Base-by-base conservation (phyloP, 495 filamentous ascomycete species). In the Tuber umbilicatum region DNA sequence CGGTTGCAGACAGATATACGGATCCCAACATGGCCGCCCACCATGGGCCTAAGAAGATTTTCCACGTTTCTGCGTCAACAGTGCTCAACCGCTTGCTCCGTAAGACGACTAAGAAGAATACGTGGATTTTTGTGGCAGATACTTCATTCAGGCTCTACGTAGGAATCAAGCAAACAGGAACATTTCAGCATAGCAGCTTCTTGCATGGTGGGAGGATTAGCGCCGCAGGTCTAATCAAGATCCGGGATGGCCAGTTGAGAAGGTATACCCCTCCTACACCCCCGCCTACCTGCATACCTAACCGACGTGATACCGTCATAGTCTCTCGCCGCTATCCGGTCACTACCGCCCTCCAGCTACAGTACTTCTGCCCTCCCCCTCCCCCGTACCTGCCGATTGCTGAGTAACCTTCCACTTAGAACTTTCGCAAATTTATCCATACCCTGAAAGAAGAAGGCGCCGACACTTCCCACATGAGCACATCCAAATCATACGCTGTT, bases 71-170 rank as follows among this genome's bases (percentile, higher is more conserved):
- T 5, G 89, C 90, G 5, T 86, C 88, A 5, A 89, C 88, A 1
- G 86, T 95, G 7, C 85, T 93, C 78, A 90, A 93, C 80, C 89
- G 89, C 73, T 84, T 94, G 17, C 86, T 93, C 4, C 88, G 91
- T 47, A 90, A 89, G 69, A 87, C 89, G 2, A 88, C 91, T 10
- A 88, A 88, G 79, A 92, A 90, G 76, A 92, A 91, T 79, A 94
- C 91, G 42, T 97, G 93, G 93, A 94, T 97, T 60, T 97, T 96
- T 80, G 94, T 92, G 35, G 90, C 90, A 43, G 94, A 97, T 83
- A 94, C 92, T 0, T 91, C 89, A 2, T 94, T 93, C 79, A 89
- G 94, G 12, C 85, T 97, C 0, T 97, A 97, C 84, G 88, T 97
- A 50, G 94, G 93, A 68, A 95, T 97, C 83, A 97, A 97, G 79